Evolutionary conservation across 192 early-diverging fungal genomes (phyloP), one percentile per base, ranked within the genome.

Genomic region (Backusella parvicylindrica): DNA sequence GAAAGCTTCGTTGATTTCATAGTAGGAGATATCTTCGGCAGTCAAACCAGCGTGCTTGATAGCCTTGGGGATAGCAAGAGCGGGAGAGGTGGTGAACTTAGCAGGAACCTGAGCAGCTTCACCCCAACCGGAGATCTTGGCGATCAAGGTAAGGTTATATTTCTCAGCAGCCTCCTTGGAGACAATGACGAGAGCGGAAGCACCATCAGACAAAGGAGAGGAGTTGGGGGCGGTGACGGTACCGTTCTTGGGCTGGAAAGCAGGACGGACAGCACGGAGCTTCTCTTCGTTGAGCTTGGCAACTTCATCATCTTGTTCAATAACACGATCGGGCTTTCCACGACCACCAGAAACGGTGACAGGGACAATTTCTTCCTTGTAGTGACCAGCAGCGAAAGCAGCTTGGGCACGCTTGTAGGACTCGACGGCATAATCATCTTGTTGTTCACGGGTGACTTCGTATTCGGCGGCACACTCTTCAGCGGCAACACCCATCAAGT

Each of bases 171-270:
- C 89, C 65, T 80, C 82, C 35, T 86, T 89, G n/a, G 91, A 93
- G 38, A 92, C 87, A 18, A 95, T 78, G 23, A 95, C 86, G 16
- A 95, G 74, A 7, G 93, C 93, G 23, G 92, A 85, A 26, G 89
- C 93, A 74, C 93, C 93, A 74, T 95, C 93, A 30, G 90, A 92
- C n/a, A 95, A 84, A 26, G 91, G 89, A n/a, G 92, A 94, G 2
- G 93, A 91, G 81, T 95, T 95, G 72, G 92, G 90, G 9, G 97
- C 96, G 50, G 97, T 99, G 47, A 99, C 96, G 4, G 96, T 93
- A 70, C 97, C 97, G 26, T 89, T 88, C 60, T 86, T 90, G 66
- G 91, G 75, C 64, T 91, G 86, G 87, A 99, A 99, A 23, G 93
- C 94, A 16, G 96, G 94, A 72, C 93, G 92, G 78, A 98, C 89